Conservation (phyloP, 2,329 filamentous ascomycete species). For the Botrytis fragariae region DNA sequence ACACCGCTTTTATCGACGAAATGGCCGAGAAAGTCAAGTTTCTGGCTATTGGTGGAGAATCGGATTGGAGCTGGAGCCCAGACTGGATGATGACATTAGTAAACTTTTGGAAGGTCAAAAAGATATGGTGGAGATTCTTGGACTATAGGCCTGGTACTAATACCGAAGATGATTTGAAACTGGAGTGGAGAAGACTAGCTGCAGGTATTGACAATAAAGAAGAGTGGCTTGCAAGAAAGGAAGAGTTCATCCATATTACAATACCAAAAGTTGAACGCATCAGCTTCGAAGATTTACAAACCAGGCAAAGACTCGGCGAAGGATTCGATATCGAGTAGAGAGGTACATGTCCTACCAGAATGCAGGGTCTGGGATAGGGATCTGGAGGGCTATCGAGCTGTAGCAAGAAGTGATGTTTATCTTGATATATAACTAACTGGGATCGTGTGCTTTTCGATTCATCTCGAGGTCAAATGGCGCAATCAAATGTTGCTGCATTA, state of each 20-base stretch:
- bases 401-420: not conserved
- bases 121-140: not conserved
- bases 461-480: not conserved
- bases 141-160: not conserved
- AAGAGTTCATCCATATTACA: not conserved
- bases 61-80: not conserved
- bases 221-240: not conserved
- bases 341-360: not conserved
- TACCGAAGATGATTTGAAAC: not conserved
- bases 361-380: not conserved
- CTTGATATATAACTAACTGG: not conserved
- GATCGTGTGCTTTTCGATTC: not conserved
- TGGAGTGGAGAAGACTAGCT: not conserved
- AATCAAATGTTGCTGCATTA: not conserved
- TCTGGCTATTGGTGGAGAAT: not conserved
- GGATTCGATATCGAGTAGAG: not conserved
- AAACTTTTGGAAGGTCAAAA: conserved; percentile 7
- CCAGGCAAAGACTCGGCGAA: not conserved
- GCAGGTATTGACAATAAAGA: not conserved
- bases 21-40: not conserved
- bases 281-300: not conserved
- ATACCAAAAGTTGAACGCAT: not conserved
- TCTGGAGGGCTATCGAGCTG: not conserved
- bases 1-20: not conserved
- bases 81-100: not conserved